Base-by-base conservation (phyloP, 2,329 filamentous ascomycete species). In the Hypoxylon sp. region DNA sequence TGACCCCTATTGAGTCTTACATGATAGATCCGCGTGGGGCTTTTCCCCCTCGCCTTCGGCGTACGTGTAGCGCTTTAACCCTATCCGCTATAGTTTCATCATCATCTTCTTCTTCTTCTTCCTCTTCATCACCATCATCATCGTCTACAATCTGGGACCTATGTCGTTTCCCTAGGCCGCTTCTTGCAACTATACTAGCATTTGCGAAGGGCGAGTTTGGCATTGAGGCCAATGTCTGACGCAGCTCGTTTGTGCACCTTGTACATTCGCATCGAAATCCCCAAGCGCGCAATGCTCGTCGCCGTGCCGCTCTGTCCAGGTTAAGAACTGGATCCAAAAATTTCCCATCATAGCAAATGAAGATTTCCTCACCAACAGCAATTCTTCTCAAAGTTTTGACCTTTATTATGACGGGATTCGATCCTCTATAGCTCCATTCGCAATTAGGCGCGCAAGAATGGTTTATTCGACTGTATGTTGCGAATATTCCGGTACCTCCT, bases 401-500 rank as follows among this genome's bases (percentile, higher is more conserved):
- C 6, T 11, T 8, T 11, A 53, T 13, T 5, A 8, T 9, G 26
- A 33, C 19, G 6, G 29, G 29, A 6, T n/a, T 29, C 6, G 26
- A 17, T 17, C n/a, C 50, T 22, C 3, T 4, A 10, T 14, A 53
- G 5, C 3, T 6, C 50, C 50, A 53, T 11, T 1, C 1, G n/a
- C 3, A 22, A 37, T 53, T 53, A 31, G 50, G 50, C 24, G 10
- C 50, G n/a, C 50, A 53, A 3, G 29, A 35, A 37, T 53, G 50
- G 26, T 53, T 53, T n/a, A 53, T 37, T 8, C 50, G 31, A 24
- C 13, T 14, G 17, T 22, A 53, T 10, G 10, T 53, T 5, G 29
- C 3, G 17, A 8, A 53, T 53, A 53, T 2, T 37, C 14, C 50
- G 5, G 31, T 13, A 3, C 33, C n/a, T 6, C n/a, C 29, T 3